A percentile compares a stretch with the other conserved stretches of the same genome.
These are phyloP conservation scores for Fusarium burgessii DNA, from an alignment of 2,329 filamentous ascomycete species.

Conservation along the genomic window DNA sequence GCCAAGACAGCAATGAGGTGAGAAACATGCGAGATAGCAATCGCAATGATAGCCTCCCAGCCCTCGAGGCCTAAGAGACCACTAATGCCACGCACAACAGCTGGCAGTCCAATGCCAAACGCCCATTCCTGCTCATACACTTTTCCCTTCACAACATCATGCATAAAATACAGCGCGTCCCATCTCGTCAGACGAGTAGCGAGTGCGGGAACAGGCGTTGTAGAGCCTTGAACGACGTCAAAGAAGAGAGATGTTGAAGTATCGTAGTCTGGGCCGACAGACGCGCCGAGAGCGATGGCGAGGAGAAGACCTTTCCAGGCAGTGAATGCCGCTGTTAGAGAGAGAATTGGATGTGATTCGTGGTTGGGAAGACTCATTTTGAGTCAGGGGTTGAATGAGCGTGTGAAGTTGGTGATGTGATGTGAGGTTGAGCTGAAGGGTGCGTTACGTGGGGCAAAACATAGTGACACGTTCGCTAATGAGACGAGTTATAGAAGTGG, in stretches of 20 bases:
- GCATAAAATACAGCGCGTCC: constrained; percentile 84
- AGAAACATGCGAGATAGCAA: constrained; percentile 76
- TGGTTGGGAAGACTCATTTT: constrained; percentile 34
- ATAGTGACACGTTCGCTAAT: constrained; percentile 27
- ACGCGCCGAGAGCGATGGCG: constrained; percentile 65
- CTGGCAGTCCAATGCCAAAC: constrained; percentile 69
- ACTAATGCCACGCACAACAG: constrained; percentile 53
- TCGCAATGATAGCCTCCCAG: constrained; percentile 65
- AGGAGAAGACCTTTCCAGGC: constrained; percentile 77
- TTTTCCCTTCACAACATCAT: constrained; percentile 72
- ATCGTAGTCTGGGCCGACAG: constrained; percentile 76
- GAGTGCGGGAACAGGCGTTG: constrained; percentile 59
- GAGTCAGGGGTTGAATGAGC: not conserved
- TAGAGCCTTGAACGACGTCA: constrained; percentile 49
- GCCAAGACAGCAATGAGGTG: constrained; percentile 82
- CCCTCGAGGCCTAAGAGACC: constrained; percentile 35
- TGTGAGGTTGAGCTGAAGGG: constrained; percentile 15
- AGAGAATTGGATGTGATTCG: constrained; percentile 38
- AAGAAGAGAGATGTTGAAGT: constrained; percentile 74
- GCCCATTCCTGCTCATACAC: constrained; percentile 88
- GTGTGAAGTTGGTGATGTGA: constrained; percentile 1
- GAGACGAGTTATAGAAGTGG: not conserved
- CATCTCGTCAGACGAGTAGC: constrained; percentile 75
- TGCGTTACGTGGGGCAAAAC: constrained; percentile 24
- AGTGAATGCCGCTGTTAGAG: constrained; percentile 59